Base-by-base conservation (phyloP, 108 stramenopile species). In the Skeletonema grethae region DNA sequence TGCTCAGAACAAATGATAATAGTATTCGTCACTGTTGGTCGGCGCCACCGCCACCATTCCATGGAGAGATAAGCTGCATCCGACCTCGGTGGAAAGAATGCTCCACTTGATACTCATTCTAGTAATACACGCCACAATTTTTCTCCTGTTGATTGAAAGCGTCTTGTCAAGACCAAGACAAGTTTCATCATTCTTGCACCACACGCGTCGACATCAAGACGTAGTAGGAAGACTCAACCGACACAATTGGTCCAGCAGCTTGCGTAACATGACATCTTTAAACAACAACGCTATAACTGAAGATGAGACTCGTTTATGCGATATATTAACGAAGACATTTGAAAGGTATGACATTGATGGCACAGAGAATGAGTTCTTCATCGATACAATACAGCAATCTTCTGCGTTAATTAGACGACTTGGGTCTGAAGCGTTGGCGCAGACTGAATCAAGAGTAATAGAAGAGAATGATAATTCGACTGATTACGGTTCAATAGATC, bases 361-460 rank as follows among this genome's bases (percentile, higher is more conserved):
- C 22, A 53, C 18, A 5, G 50, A 22, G 50, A 53, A 53, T 22
- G 22, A 20, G 22, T 53, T 53, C 22, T 24, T 53, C 0, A 22
- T 53, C 22, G 18, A 53, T 53, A 53, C 50, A 53, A 15, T 53
- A 53, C 8, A 53, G 8, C 50, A 53, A 53, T 53, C 50, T 53
- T 53, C 50, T 22, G 8, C 6, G 15, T 22, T 53, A 2, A 53
- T 53, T 18, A 8, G 22, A 53, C 50, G 50, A 22, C 20, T 53
- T 22, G 50, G 50, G 2, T 53, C 50, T 8, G 50, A 53, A 53
- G 50, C 50, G 0, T 22, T 53, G 50, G 6, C 50, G 22, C 18
- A 22, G 8, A 22, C 50, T 2, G 7, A 24, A 22, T 6, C 50
- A 22, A 20, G 9, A 6, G 22, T 1, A 20, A 53, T 22, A 7